Percentiles rank a stretch among this genome's conserved stretches.
phyloP scores from a whole-genome alignment of 2,329 filamentous ascomycete genomes.

The Colletotrichum graminicola region DNA sequence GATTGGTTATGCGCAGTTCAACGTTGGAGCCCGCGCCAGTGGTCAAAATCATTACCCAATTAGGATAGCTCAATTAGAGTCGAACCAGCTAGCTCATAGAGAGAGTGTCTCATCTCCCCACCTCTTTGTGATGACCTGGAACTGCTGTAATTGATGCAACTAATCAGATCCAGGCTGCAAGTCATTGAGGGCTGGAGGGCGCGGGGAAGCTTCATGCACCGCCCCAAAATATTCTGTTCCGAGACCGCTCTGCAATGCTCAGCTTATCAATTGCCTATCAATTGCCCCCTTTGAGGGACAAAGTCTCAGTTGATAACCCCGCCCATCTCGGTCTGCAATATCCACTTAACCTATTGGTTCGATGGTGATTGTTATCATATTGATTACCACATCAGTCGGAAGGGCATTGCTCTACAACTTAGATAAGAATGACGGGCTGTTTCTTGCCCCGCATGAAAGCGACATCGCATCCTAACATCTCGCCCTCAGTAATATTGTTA shows the following conservation, averaged over 20 bases:
- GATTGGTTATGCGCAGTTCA: neutral
- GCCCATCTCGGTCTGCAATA: neutral
- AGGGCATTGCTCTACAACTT: neutral
- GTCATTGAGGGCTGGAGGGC: neutral
- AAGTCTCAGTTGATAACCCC: neutral
- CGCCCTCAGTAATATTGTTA: neutral
- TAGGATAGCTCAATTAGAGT: neutral
- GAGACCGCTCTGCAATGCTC: neutral
- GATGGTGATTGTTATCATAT: neutral
- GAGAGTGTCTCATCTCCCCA: neutral
- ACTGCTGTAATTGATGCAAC: neutral
- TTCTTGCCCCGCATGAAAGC: neutral
- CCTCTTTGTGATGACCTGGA: neutral
- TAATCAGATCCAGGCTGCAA: neutral
- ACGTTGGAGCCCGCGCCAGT: constrained; percentile 12
- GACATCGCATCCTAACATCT: neutral
- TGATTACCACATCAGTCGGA: neutral
- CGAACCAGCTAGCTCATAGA: neutral
- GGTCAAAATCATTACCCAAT: constrained; percentile 20
- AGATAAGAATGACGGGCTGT: neutral
- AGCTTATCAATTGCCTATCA: constrained; percentile 7
- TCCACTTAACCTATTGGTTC: neutral
- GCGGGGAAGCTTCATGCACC: neutral
- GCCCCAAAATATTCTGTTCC: neutral
- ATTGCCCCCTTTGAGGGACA: constrained; percentile 11